A percentile compares a stretch with the other conserved stretches of the same genome.
These are phyloP conservation scores for Tricholoma terreum DNA, from an alignment of 768 basidiomycete genomes.

Conservation along the genomic window DNA sequence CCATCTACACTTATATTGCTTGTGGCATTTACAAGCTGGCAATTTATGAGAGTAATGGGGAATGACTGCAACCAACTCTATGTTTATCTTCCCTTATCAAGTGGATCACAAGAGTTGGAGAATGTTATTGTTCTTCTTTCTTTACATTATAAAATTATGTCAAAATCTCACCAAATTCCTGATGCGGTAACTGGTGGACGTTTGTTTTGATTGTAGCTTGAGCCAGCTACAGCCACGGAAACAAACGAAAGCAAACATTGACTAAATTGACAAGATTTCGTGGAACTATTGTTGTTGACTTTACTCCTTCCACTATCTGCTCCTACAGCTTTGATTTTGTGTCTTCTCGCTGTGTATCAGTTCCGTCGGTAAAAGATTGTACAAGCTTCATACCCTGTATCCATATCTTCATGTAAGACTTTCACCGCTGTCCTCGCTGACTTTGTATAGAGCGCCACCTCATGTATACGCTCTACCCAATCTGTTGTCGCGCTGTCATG, in stretches of 20 bases:
- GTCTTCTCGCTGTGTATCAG: conserved; percentile 20
- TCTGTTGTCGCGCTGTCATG: conserved; percentile 13
- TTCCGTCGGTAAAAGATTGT: conserved; percentile 18
- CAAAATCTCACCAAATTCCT: no score
- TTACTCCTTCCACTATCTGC: conserved; percentile 7
- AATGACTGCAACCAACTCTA: no score
- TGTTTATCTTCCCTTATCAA: no score
- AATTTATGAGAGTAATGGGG: no score
- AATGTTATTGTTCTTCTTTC: no score
- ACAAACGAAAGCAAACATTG: conserved; percentile 19
- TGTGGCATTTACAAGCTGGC: no score
- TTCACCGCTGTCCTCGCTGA: conserved; percentile 18
- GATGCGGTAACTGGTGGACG: no score
- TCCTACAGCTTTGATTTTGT: conserved; percentile 11
- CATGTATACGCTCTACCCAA: conserved; percentile 13
- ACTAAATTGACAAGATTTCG: conserved; percentile 4
- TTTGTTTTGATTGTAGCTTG: no score
- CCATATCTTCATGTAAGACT: conserved; percentile 26
- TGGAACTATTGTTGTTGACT: background rate
- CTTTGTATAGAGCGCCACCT: conserved; percentile 16
- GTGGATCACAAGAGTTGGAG: no score
- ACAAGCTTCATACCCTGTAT: conserved; percentile 21
- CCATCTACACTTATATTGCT: no score
- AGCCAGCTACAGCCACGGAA: background rate
- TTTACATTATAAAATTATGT: no score